Conservation (phyloP, 2,329 filamentous ascomycete species). For the Rutstroemia sydowiana region DNA sequence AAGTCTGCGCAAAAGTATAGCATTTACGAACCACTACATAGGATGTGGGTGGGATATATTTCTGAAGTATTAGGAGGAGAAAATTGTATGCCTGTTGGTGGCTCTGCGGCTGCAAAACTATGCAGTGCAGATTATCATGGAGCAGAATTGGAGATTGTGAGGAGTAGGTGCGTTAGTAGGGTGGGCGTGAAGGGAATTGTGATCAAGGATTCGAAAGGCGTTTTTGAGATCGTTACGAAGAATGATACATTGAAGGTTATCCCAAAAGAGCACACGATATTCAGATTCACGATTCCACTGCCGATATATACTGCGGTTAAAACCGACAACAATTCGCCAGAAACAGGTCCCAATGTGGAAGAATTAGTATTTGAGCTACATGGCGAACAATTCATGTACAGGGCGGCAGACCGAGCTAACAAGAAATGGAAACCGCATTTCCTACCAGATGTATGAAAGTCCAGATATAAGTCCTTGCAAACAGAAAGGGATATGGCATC, state of each 20-base stretch:
- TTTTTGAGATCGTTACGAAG: slow-evolving; percentile 75
- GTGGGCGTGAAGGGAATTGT: slow-evolving; percentile 84
- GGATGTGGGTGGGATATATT: slow-evolving; percentile 79
- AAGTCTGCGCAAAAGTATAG: slow-evolving; percentile 61
- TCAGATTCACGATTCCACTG: slow-evolving; percentile 63
- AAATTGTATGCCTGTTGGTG: slow-evolving; percentile 14
- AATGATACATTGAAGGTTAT: slow-evolving; percentile 63
- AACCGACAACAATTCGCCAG: slow-evolving; percentile 8
- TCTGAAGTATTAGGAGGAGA: slow-evolving; percentile 57
- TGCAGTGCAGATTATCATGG: slow-evolving; percentile 88
- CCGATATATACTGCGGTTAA: slow-evolving; percentile 17
- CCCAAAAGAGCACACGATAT: slow-evolving; percentile 86
- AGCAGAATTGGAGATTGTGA: slow-evolving; percentile 71
- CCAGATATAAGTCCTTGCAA: too few species aligned
- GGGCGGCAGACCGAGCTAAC: slow-evolving; percentile 77
- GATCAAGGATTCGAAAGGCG: slow-evolving; percentile 78
- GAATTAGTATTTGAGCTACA: slow-evolving; percentile 74
- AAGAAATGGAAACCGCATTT: slow-evolving; percentile 89
- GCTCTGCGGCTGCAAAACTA: slow-evolving; percentile 60
- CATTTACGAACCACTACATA: slow-evolving; percentile 70
- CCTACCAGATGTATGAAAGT: slow-evolving; percentile 59
- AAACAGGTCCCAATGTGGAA: slow-evolving; percentile 21
- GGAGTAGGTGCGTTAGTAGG: slow-evolving; percentile 71
- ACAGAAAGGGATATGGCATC: too few species aligned
- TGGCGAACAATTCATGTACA: slow-evolving; percentile 78